Conservation (phyloP, 768 basidiomycete species). For the Kwoniella europaea region DNA sequence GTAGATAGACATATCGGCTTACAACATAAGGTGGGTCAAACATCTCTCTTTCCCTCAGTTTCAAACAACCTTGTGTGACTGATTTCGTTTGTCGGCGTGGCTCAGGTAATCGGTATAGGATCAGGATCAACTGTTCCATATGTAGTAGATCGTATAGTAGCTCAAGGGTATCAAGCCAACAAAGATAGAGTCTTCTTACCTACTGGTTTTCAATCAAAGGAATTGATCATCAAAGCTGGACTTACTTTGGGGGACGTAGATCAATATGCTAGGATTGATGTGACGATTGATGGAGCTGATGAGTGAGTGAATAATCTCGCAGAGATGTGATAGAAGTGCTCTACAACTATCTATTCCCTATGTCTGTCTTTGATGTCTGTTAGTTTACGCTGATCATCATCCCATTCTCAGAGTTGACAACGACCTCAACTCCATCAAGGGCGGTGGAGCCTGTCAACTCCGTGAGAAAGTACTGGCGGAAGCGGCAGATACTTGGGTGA, state of each 20-base stretch:
- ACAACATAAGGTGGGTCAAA: conserved; percentile 71
- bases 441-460: conserved; percentile 93
- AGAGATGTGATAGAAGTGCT: background rate
- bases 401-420: conserved; percentile 72
- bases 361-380: background rate
- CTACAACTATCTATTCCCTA: background rate
- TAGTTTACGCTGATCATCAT: conserved; percentile 1
- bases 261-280: conserved; percentile 84
- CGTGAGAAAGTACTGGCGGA: conserved; percentile 98
- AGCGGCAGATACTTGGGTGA: conserved; percentile 86
- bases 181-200: conserved; percentile 83
- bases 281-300: conserved; percentile 97
- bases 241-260: conserved; percentile 85
- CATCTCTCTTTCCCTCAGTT: background rate
- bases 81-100: background rate
- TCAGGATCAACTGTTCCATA: conserved; percentile 81
- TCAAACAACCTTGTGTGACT: conserved; percentile 8
- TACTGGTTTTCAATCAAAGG: conserved; percentile 95
- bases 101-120: conserved; percentile 59
- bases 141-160: conserved; percentile 90
- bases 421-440: conserved; percentile 90
- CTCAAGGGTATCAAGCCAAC: conserved; percentile 78
- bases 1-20: conserved; percentile 86
- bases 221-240: conserved; percentile 82
- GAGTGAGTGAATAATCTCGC: conserved; percentile 66